A percentile compares a stretch with the other conserved stretches of the same genome.
These are phyloP conservation scores for Acanthamoeba divionensis DNA, from an alignment of 208 protist genomes.

Conservation along the genomic window DNA sequence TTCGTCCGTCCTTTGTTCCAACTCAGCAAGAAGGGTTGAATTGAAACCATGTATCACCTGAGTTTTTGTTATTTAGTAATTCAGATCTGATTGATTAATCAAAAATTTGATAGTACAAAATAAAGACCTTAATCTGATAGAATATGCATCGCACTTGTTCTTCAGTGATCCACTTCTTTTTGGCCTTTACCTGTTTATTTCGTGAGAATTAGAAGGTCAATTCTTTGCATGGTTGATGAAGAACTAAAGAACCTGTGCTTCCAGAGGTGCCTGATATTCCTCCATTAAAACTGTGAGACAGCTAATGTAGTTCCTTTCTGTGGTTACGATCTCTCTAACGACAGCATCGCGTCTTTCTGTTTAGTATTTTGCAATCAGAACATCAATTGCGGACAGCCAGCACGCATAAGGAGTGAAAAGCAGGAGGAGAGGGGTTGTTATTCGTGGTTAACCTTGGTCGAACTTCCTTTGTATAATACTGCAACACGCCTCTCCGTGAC, in stretches of 20 bases:
- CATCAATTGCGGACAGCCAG: too few relatives aligned
- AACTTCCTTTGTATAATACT: too few relatives aligned
- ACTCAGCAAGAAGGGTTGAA: neutral
- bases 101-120: too few relatives aligned
- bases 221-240: neutral
- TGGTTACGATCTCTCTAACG: slow-evolving; percentile 28
- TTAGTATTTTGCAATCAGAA: too few relatives aligned
- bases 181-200: neutral
- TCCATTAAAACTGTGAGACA: neutral
- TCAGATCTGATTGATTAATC: neutral
- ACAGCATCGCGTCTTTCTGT: slow-evolving; percentile 16
- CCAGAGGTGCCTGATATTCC: slow-evolving; percentile 29
- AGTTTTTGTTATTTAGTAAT: neutral
- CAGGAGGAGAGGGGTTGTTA: too few relatives aligned
- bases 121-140: neutral
- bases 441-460: too few relatives aligned
- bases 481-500: too few relatives aligned
- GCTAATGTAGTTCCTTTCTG: slow-evolving; percentile 36
- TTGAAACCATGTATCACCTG: slow-evolving; percentile 40
- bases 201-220: too few relatives aligned
- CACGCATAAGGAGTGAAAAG: too few relatives aligned
- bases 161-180: neutral
- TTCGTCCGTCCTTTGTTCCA: slow-evolving; percentile 12
- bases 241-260: neutral
- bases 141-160: neutral